phyloP scores from a whole-genome alignment of 805 yeast species.

The Wickerhamiella azyma region DNA sequence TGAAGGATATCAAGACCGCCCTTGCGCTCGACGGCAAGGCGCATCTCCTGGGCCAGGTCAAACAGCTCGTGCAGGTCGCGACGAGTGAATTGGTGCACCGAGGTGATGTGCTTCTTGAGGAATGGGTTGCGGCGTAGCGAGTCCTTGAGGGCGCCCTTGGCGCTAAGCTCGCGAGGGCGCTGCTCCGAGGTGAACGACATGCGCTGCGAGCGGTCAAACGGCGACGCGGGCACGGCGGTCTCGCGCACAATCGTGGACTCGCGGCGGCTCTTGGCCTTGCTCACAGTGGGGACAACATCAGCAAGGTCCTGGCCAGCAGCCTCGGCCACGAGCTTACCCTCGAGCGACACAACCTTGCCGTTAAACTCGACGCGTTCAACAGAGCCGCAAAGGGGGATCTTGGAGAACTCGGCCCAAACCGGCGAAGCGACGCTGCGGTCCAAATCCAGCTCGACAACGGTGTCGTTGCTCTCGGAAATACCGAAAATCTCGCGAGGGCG shows the following conservation, averaged over 20 bases:
- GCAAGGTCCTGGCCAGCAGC: slow-evolving; percentile 2
- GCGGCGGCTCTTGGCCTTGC: neutral
- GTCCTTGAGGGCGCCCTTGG: slow-evolving; percentile 62
- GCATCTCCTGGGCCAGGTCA: slow-evolving; percentile 95
- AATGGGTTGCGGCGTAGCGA: slow-evolving; percentile 83
- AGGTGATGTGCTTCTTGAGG: slow-evolving; percentile 72
- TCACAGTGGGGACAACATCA: slow-evolving; percentile 1
- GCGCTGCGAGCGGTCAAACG: slow-evolving; percentile 12
- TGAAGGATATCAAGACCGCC: slow-evolving; percentile 84
- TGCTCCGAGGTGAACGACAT: slow-evolving; percentile 18
- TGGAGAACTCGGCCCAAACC: slow-evolving; percentile 38
- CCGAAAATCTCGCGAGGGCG: slow-evolving; percentile 75
- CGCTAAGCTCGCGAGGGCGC: slow-evolving; percentile 24
- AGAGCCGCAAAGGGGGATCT: slow-evolving; percentile 57
- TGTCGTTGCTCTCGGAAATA: slow-evolving; percentile 58
- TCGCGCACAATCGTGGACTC: neutral
- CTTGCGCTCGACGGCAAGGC: slow-evolving; percentile 89
- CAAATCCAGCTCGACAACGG: slow-evolving; percentile 68
- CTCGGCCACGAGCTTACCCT: slow-evolving; percentile 54
- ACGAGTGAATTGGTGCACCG: slow-evolving; percentile 78
- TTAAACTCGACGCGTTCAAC: slow-evolving; percentile 77
- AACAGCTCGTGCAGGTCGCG: slow-evolving; percentile 83
- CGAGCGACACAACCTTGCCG: slow-evolving; percentile 69
- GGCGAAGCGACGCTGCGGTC: slow-evolving; percentile 47
- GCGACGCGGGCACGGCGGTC: neutral